These are phyloP conservation scores for Ambrosiella xylebori DNA, from an alignment of 2,329 filamentous ascomycete species.

Conservation along the genomic window DNA sequence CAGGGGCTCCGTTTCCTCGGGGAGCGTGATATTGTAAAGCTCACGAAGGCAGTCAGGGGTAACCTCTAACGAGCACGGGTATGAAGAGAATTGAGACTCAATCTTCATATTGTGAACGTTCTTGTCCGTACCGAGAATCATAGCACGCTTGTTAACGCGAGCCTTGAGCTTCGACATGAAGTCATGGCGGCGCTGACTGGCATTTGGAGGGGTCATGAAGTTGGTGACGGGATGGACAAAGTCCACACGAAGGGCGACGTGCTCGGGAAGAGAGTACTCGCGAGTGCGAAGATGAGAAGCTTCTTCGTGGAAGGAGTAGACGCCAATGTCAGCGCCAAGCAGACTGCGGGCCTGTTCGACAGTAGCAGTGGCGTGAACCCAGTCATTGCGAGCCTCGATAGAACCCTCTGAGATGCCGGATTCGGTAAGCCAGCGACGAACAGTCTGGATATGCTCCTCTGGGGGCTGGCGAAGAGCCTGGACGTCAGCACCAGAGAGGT, in stretches of 20 bases:
- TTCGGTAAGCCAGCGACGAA: slow-evolving; percentile 26
- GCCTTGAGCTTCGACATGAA: slow-evolving; percentile 16
- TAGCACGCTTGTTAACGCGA: slow-evolving; percentile 8
- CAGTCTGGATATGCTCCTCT: slow-evolving; percentile 19
- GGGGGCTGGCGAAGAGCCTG: slow-evolving; percentile 22
- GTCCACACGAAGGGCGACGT: slow-evolving; percentile 23
- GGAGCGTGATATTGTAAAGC: slow-evolving; percentile 29
- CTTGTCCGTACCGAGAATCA: slow-evolving; percentile 15
- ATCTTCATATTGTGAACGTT: slow-evolving; percentile 9
- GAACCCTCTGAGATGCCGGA: slow-evolving; percentile 20
- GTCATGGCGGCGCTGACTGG: slow-evolving; percentile 13
- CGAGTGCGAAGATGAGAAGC: slow-evolving; percentile 26
- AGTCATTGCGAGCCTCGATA: slow-evolving; percentile 21
- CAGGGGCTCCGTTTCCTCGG: slow-evolving; percentile 14
- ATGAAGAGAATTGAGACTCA: slow-evolving; percentile 2
- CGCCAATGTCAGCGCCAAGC: slow-evolving; percentile 21
- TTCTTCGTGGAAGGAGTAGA: slow-evolving; percentile 26
- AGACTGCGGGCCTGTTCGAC: slow-evolving; percentile 24
- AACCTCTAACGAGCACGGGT: slow-evolving; percentile 20
- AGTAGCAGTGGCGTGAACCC: slow-evolving; percentile 27
- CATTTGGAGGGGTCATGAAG: slow-evolving; percentile 27
- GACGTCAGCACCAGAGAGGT: slow-evolving; percentile 24
- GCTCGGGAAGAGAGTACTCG: slow-evolving; percentile 27
- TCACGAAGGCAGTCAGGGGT: slow-evolving; percentile 26
- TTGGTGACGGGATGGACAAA: slow-evolving; percentile 33